Percentiles rank a stretch among this genome's conserved stretches.
Conservation (phyloP, 2,329 filamentous ascomycete species). For the Myriosclerotinia duriaeana region DNA sequence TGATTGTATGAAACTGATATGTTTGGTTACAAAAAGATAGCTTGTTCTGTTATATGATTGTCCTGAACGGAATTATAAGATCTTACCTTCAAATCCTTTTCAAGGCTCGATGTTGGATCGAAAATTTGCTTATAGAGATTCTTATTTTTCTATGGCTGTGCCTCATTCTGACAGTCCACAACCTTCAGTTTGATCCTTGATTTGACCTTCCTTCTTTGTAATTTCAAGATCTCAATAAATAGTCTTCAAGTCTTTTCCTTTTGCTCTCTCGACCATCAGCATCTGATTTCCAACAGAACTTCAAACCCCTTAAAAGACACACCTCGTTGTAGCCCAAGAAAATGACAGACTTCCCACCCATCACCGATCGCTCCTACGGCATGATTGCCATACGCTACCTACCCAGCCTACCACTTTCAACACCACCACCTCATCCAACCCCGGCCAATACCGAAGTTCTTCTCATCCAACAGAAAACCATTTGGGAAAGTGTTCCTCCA, state of each 20-base stretch:
- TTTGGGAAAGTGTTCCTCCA: not conserved
- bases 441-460: conserved; percentile 29
- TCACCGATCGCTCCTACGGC: conserved; percentile 32
- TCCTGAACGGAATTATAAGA: not conserved
- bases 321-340: not conserved
- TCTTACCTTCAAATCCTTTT: too few species aligned
- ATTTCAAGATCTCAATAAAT: not conserved
- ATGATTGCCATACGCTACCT: conserved; percentile 28
- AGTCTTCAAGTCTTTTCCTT: not conserved
- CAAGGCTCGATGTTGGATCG: too few species aligned
- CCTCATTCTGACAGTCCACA: too few species aligned
- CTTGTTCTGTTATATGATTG: not conserved
- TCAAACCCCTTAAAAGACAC: not conserved
- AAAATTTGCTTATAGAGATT: not conserved
- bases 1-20: not conserved
- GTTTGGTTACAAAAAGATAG: not conserved
- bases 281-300: not conserved
- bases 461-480: conserved; percentile 29
- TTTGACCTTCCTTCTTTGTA: not conserved
- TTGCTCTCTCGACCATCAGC: not conserved
- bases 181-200: not conserved
- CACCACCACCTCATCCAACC: conserved; percentile 15
- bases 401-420: conserved; percentile 6
- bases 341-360: conserved; percentile 16
- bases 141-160: too few species aligned